Base-by-base conservation (phyloP, 2,329 filamentous ascomycete genomes). In the Diaporthe aspalathi region DNA sequence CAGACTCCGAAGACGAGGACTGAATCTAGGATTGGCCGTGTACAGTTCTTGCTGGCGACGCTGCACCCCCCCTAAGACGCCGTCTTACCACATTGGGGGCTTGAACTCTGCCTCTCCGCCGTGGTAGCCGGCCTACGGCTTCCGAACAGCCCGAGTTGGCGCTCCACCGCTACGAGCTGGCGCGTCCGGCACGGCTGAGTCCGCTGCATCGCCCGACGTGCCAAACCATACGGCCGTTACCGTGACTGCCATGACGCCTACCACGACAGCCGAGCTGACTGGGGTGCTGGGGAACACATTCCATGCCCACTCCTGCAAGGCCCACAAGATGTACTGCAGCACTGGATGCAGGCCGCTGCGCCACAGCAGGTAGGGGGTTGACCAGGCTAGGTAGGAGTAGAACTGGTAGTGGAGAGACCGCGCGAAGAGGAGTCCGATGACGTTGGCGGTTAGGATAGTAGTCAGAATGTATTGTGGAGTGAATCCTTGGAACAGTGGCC, bases 371-470 rank as follows among this genome's bases (percentile, higher is more conserved):
- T 93, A 97, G 0, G 95, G 95, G 8, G 93, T 94, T 17, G 92
- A 89, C 95, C 95, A 98, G 35, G 93, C 93, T 72, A 97, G 88
- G 85, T 97, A 97, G 56, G 93, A 90, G 82, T 94, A 98, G 85
- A 98, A 98, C 79, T 98, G 95, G 85, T 97, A 98, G 84, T 98
- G 95, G 76, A 98, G 87, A 69, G 92, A 95, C 71, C 95, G 88
- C 32, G 95, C 95, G 79, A 94, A 97, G 57, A 97, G 86, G 82
- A 97, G 87, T 47, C 95, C 95, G 70, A 97, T 89, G 38, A 90
- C 85, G 75, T 94, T 92, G 74, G 94, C 92, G 14, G 91, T 90
- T 67, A 97, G 87, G 54, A 97, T 87, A 5, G 91, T 90, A 6
- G 92, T 94, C 85, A 93, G 88, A 74, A 95, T 88, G 80, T 93